These are phyloP conservation scores for Hyaloraphidium curvatum DNA, from an alignment of 192 early-diverging fungal genomes.

Conservation along the genomic window DNA sequence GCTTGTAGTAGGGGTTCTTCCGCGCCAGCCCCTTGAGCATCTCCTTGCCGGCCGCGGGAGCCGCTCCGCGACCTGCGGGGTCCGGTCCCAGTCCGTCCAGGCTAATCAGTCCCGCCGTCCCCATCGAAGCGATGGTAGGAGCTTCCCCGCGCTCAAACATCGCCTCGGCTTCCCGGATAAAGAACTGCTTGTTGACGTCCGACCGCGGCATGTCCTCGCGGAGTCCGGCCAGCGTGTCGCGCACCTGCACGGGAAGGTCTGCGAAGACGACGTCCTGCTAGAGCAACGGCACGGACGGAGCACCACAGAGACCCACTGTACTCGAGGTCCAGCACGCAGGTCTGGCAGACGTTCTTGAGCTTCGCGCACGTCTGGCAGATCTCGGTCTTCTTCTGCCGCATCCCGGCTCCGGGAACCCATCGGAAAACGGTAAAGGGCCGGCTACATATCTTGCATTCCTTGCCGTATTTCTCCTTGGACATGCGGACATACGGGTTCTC, in stretches of 20 bases:
- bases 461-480: constrained; percentile 28
- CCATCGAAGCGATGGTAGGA: too few species aligned
- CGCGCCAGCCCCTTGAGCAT: constrained; percentile 57
- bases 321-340: constrained; percentile 90
- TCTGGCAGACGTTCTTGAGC: constrained; percentile 96
- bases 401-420: constrained; percentile 85
- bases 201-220: constrained; percentile 58
- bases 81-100: too few species aligned
- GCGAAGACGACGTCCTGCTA: not conserved
- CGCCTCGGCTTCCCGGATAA: constrained; percentile 57
- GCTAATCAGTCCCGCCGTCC: too few species aligned
- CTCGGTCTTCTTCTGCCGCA: constrained; percentile 96
- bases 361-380: constrained; percentile 95
- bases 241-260: constrained; percentile 79
- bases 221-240: constrained; percentile 65
- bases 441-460: constrained; percentile 63
- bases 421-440: constrained; percentile 90
- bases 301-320: constrained; percentile 33
- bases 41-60: constrained; percentile 53
- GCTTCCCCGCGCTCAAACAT: constrained; percentile 9
- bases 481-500: constrained; percentile 97
- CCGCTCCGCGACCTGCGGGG: constrained; percentile 26
- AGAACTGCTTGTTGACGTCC: constrained; percentile 76
- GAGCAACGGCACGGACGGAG: not conserved
- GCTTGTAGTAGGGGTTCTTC: constrained; percentile 76